A percentile compares a stretch with the other conserved stretches of the same genome.
Evolutionary conservation across 73 alveolate genomes (phyloP).

Genomic region (Symbiodinium natans): DNA sequence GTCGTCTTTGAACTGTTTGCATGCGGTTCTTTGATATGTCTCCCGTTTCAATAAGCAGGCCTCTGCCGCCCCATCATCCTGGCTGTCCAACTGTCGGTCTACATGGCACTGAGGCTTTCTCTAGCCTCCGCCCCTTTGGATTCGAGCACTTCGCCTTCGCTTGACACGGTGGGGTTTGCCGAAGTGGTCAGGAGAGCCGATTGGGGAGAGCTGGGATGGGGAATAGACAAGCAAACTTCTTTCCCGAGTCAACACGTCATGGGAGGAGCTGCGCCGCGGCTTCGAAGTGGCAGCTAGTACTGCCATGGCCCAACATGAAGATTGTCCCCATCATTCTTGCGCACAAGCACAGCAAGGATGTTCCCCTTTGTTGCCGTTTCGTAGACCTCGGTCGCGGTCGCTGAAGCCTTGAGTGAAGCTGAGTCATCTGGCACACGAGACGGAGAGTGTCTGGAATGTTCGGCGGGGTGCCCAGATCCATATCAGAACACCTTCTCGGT

Average conservation of each 20-base stretch:
- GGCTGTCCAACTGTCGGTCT: no score
- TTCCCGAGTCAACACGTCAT: no score
- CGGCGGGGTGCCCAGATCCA: neutral
- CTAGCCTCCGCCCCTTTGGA: no score
- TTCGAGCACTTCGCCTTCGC: no score
- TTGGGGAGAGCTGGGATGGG: neutral
- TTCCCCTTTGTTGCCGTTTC: neutral
- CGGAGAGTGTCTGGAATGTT: neutral
- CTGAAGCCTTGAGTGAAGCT: neutral
- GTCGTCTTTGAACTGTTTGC: neutral
- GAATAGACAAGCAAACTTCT: no score
- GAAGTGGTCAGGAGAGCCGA: neutral
- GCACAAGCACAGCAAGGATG: neutral
- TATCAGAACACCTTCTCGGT: no score
- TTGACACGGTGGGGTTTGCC: neutral
- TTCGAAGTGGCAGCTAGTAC: neutral
- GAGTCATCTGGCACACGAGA: neutral
- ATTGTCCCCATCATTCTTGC: neutral
- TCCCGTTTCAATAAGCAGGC: no score
- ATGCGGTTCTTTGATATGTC: no score
- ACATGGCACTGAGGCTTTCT: no score
- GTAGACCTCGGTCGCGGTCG: no score
- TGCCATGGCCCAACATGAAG: neutral
- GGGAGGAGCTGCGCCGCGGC: conserved; percentile 14
- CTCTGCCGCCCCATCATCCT: no score